Evolutionary conservation across 2,329 filamentous ascomycete species (phyloP).

Genomic region (Botrytis fragariae): DNA sequence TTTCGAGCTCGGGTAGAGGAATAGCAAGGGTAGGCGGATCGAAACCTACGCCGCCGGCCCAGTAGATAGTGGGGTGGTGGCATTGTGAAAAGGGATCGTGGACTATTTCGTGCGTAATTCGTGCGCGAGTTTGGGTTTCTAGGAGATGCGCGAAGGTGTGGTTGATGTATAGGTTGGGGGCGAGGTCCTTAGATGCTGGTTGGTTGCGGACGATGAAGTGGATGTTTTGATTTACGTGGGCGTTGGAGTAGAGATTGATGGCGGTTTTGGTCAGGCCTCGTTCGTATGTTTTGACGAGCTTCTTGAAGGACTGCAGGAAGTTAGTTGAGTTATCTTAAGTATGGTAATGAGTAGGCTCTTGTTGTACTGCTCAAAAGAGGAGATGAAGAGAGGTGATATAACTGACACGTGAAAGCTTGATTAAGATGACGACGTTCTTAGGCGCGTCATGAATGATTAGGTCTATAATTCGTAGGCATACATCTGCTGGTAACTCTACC

Average conservation of each 20-base stretch:
- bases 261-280: slow-evolving; percentile 2
- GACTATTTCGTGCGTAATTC: background rate
- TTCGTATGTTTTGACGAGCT: slow-evolving; percentile 13
- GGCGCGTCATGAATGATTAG: background rate
- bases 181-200: background rate
- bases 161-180: background rate
- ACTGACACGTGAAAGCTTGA: slow-evolving; percentile 17
- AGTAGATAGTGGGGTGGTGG: background rate
- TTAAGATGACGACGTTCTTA: background rate
- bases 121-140: slow-evolving; percentile 1
- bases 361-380: background rate
- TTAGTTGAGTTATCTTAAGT: background rate
- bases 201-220: background rate
- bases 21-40: background rate
- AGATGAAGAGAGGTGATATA: background rate
- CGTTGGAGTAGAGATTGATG: background rate
- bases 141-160: slow-evolving; percentile 3
- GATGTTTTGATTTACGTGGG: background rate
- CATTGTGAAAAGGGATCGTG: slow-evolving; percentile 14
- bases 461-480: slow-evolving; percentile 15
- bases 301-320: slow-evolving; percentile 14
- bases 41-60: background rate
- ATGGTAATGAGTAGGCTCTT: background rate
- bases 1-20: background rate
- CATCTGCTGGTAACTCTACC: slow-evolving; percentile 3